Percentiles rank a stretch among this genome's conserved stretches.
Conservation (phyloP, 208 protist genomes). For the Histomonas meleagridis region DNA sequence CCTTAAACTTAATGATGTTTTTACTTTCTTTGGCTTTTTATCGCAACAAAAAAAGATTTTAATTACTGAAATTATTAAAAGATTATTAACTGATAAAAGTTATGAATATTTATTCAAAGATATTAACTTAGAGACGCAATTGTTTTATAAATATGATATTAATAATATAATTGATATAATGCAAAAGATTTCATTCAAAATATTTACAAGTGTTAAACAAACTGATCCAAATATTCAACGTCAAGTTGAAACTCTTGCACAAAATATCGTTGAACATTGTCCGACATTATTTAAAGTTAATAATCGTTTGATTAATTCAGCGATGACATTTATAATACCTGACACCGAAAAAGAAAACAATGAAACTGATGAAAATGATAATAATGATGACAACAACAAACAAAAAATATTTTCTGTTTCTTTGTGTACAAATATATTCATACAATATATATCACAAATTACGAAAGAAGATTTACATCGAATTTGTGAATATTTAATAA, state of each 20-base stretch:
- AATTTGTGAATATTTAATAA: no score
- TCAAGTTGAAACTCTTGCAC: background rate
- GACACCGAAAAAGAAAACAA: no score
- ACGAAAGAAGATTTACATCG: no score
- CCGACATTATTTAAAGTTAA: no score
- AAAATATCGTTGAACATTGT: background rate
- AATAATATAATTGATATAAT: background rate
- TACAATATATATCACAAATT: no score
- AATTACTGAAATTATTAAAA: background rate
- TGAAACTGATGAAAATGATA: no score
- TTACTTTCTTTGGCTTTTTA: background rate
- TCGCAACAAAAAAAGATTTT: background rate
- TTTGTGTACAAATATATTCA: no score
- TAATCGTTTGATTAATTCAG: no score
- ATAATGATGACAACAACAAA: no score
- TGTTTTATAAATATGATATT: background rate
- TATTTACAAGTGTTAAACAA: background rate
- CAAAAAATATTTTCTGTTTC: no score
- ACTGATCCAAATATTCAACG: no score
- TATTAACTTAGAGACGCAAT: background rate
- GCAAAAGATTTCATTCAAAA: background rate
- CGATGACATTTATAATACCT: no score
- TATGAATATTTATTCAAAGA: background rate
- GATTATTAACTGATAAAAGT: background rate
- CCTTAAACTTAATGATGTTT: background rate